Base-by-base conservation (phyloP, 2,329 filamentous ascomycete species). In the Teratosphaeria gauchensis region DNA sequence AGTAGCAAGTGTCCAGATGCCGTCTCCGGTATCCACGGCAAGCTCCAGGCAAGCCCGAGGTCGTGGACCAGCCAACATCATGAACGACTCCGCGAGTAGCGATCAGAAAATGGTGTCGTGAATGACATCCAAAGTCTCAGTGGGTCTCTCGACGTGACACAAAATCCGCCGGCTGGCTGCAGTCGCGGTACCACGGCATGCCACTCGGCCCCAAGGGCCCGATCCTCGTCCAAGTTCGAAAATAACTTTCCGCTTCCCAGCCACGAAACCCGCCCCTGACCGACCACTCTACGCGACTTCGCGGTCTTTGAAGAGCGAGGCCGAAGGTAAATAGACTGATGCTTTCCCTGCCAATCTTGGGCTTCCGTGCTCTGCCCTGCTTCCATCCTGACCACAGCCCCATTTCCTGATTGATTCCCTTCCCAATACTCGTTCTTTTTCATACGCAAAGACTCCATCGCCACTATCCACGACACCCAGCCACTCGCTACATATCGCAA, bases 231-330 rank as follows among this genome's bases (percentile, higher is more conserved):
- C 24, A 28, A 28, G 24, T 28, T 28, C 24, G 24, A 28, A 28
- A 28, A 28, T 28, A 28, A 28, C 24, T 28, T 28, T 28, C 24
- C 24, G 24, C n/a, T 42, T 4, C 35, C 35, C 35, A 12, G 35
- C 35, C 35, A 12, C 35, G 12, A 42, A 12, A 8, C 42, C 42
- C 42, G 19, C 42, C 42, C 42, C 42, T 48, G 42, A 48, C 42
- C 42, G n/a, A 21, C 42, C 14, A 33, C 21, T 48, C 53, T 59
- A 59, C 54, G 30, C 54, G 28, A 21, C 55, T 21, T 51, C 38
- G 48, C 58, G 51, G n/a, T 31, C n/a, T 35, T 21, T 31, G 52
- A 53, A 53, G 52, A 31, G 52, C 52, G 52, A 53, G 52, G 52
- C 52, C 52, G 52, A 53, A 21, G 32, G 52, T 53, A 53, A 53